phyloP scores from a whole-genome alignment of 2,329 filamentous ascomycete species.

The Curvularia verruculosa region DNA sequence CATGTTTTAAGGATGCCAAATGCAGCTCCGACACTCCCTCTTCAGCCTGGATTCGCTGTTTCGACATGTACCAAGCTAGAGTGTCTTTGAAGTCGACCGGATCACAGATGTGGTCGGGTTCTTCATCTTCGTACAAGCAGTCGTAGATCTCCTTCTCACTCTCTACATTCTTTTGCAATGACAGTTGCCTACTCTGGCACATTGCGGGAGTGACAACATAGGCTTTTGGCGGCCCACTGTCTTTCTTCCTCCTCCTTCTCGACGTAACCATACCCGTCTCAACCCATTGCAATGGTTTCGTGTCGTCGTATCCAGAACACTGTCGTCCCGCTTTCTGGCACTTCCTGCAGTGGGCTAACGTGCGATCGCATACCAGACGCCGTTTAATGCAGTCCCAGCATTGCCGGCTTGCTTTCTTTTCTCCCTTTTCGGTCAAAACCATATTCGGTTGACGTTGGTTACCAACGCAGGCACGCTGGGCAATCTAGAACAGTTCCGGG shows the following conservation, averaged over 20 bases:
- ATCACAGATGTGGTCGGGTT: conserved; percentile 5
- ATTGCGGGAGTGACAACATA: conserved; percentile 6
- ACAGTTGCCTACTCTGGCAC: not conserved
- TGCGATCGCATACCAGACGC: conserved; percentile 43
- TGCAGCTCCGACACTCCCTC: conserved; percentile 7
- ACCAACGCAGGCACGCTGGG: not conserved
- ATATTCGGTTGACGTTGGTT: conserved; percentile 4
- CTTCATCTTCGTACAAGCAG: not conserved
- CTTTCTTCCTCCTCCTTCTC: conserved; percentile 27
- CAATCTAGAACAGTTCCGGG: not conserved
- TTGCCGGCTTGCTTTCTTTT: conserved; percentile 34
- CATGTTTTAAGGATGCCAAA: conserved; percentile 4
- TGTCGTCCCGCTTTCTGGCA: conserved; percentile 37
- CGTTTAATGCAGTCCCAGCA: conserved; percentile 45
- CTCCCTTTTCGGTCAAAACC: conserved; percentile 21
- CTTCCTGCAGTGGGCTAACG: conserved; percentile 41
- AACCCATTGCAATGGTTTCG: conserved; percentile 44
- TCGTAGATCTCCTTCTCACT: not conserved
- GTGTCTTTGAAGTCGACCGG: conserved; percentile 3
- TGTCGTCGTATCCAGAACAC: conserved; percentile 42
- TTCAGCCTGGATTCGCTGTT: not conserved
- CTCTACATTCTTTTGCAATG: not conserved
- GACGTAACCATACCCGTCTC: conserved; percentile 39
- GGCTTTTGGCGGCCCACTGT: conserved; percentile 11
- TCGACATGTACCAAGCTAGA: not conserved